phyloP scores from a whole-genome alignment of 345 rosid species.

The Pugionium dolabratum region DNA sequence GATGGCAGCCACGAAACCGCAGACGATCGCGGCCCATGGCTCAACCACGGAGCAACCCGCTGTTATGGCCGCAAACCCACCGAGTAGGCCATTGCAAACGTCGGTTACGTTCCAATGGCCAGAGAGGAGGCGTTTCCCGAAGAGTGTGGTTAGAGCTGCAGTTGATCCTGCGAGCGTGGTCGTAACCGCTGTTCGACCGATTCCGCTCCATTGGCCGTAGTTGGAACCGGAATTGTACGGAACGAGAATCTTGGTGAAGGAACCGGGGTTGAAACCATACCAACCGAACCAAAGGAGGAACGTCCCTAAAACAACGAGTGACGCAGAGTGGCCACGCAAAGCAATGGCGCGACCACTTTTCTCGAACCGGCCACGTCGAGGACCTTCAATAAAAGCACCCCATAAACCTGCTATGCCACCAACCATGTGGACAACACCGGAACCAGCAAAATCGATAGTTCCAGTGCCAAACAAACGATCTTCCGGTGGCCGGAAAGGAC shows the following conservation, averaged over 20 bases:
- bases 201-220: slow-evolving; percentile 82
- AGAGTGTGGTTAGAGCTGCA: slow-evolving; percentile 88
- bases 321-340: slow-evolving; percentile 68
- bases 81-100: slow-evolving; percentile 87
- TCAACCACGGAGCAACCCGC: slow-evolving; percentile 84
- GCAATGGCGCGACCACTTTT: slow-evolving; percentile 42
- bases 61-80: slow-evolving; percentile 90
- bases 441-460: slow-evolving; percentile 76
- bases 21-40: slow-evolving; percentile 88
- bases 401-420: slow-evolving; percentile 80
- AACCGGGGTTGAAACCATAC: slow-evolving; percentile 48
- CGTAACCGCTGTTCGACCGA: slow-evolving; percentile 89
- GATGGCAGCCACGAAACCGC: slow-evolving; percentile 77
- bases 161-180: slow-evolving; percentile 88
- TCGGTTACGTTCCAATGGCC: slow-evolving; percentile 94
- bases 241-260: slow-evolving; percentile 52
- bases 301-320: slow-evolving; percentile 72
- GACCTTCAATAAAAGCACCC: slow-evolving; percentile 83
- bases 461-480: slow-evolving; percentile 65
- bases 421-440: slow-evolving; percentile 79
- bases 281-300: slow-evolving; percentile 71
- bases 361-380: slow-evolving; percentile 66
- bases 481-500: slow-evolving; percentile 40
- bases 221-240: slow-evolving; percentile 39
- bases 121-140: slow-evolving; percentile 65